phyloP scores from a whole-genome alignment of 345 rosid genomes.

The Chamaenerion angustifolium region DNA sequence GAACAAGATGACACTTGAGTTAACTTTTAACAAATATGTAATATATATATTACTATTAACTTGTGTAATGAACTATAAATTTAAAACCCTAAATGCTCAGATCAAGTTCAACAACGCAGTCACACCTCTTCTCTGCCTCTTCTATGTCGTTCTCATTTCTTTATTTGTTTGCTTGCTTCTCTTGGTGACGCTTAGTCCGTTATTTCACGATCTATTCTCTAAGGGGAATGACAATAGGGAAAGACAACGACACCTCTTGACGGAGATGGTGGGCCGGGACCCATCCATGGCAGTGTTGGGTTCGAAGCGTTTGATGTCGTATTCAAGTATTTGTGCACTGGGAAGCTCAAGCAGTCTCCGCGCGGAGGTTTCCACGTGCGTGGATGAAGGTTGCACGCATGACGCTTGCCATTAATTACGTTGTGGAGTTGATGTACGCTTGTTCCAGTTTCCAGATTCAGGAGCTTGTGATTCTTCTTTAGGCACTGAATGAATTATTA shows the following conservation, averaged over 20 bases:
- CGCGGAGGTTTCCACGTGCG: slow-evolving; percentile 32
- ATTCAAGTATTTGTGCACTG: slow-evolving; percentile 31
- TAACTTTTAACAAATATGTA: too few species aligned
- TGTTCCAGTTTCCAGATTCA: slow-evolving; percentile 26
- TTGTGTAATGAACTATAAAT: too few species aligned
- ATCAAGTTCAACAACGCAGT: too few species aligned
- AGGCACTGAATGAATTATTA: slow-evolving; percentile 26
- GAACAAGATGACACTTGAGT: too few species aligned
- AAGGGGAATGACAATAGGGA: slow-evolving; percentile 9
- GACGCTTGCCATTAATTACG: slow-evolving; percentile 27
- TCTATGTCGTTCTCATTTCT: too few species aligned
- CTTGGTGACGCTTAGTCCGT: slow-evolving; percentile 31
- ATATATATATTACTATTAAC: too few species aligned
- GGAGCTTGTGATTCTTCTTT: slow-evolving; percentile 26
- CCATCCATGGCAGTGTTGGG: slow-evolving; percentile 20
- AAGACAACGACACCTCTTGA: slow-evolving; percentile 19
- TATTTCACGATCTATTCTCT: slow-evolving; percentile 19
- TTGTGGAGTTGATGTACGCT: slow-evolving; percentile 30
- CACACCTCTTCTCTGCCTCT: too few species aligned
- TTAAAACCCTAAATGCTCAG: too few species aligned
- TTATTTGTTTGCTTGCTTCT: too few species aligned
- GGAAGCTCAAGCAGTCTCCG: slow-evolving; percentile 19
- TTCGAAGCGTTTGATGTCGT: slow-evolving; percentile 24
- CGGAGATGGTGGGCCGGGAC: slow-evolving; percentile 11
- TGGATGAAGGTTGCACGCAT: slow-evolving; percentile 23